Evolutionary conservation across 1,284 basidiomycete species (phyloP).

Genomic region (Amylostereum areolatum): DNA sequence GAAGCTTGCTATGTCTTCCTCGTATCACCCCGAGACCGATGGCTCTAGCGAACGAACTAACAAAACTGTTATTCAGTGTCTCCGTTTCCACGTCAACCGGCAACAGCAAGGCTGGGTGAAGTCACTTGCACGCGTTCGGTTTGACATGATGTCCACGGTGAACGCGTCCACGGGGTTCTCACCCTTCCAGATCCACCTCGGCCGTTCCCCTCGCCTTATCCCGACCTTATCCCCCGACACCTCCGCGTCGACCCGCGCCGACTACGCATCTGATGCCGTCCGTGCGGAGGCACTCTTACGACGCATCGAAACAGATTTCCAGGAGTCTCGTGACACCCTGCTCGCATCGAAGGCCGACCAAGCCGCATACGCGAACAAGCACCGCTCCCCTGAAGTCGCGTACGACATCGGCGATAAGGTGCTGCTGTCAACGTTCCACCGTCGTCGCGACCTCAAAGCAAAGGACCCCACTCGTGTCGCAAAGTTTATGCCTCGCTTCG

Average conservation of each 20-base stretch:
- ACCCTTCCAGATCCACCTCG: not conserved
- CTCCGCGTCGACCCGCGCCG: no score
- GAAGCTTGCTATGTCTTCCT: slow-evolving; percentile 12
- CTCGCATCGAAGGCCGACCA: not conserved
- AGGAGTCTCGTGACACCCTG: not conserved
- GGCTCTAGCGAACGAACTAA: slow-evolving; percentile 19
- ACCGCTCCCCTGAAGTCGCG: not conserved
- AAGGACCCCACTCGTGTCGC: slow-evolving; percentile 8
- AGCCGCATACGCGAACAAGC: not conserved
- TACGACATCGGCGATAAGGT: not conserved
- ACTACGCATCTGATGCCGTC: no score
- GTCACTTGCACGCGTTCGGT: not conserved
- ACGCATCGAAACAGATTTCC: no score
- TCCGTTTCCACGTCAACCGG: slow-evolving; percentile 24
- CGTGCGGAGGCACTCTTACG: no score
- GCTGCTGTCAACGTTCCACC: slow-evolving; percentile 3
- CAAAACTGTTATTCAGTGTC: not conserved
- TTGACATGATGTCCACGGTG: not conserved
- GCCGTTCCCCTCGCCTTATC: slow-evolving; percentile 5
- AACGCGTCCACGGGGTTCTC: not conserved
- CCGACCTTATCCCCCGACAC: slow-evolving; percentile 12
- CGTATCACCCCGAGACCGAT: slow-evolving; percentile 16
- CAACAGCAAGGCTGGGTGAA: slow-evolving; percentile 5
- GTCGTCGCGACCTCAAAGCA: slow-evolving; percentile 11
- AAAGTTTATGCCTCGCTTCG: slow-evolving; percentile 17